phyloP scores from a whole-genome alignment of 2,329 filamentous ascomycete species.

The Curvularia hawaiiensis region DNA sequence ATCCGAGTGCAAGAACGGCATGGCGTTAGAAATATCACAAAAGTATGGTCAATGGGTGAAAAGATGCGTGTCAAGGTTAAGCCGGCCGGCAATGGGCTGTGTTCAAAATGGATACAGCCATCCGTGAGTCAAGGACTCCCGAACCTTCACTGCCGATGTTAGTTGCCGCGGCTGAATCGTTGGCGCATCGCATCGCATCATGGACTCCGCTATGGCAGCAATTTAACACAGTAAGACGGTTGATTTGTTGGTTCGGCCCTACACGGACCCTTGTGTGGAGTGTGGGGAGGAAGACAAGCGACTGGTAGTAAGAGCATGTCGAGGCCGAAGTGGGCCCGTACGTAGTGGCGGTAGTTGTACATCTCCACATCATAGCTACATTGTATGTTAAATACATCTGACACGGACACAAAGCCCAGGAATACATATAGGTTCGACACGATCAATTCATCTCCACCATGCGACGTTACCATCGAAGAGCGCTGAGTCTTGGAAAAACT shows the following conservation, averaged over 20 bases:
- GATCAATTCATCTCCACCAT: neutral
- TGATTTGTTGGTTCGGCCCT: neutral
- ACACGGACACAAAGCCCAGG: neutral
- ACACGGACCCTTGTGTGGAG: neutral
- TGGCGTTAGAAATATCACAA: neutral
- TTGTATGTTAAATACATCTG: neutral
- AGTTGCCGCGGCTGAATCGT: constrained; percentile 11
- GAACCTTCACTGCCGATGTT: constrained; percentile 10
- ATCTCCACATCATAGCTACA: too few relatives aligned
- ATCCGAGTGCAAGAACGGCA: constrained; percentile 28
- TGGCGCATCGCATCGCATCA: neutral
- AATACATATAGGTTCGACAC: neutral
- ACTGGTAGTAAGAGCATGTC: constrained; percentile 1
- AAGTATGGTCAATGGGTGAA: neutral
- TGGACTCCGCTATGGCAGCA: neutral
- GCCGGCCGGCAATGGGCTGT: neutral
- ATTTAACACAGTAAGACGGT: neutral
- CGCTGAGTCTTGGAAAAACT: neutral
- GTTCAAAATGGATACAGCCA: neutral
- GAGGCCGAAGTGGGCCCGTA: constrained; percentile 3
- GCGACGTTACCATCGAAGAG: too few relatives aligned
- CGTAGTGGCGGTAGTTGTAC: neutral
- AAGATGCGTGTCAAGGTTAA: neutral
- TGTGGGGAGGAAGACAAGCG: neutral
- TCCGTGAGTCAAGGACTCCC: neutral